Evolutionary conservation across 2,329 filamentous ascomycete genomes (phyloP).

Genomic region (Penicillium griseofulvum): DNA sequence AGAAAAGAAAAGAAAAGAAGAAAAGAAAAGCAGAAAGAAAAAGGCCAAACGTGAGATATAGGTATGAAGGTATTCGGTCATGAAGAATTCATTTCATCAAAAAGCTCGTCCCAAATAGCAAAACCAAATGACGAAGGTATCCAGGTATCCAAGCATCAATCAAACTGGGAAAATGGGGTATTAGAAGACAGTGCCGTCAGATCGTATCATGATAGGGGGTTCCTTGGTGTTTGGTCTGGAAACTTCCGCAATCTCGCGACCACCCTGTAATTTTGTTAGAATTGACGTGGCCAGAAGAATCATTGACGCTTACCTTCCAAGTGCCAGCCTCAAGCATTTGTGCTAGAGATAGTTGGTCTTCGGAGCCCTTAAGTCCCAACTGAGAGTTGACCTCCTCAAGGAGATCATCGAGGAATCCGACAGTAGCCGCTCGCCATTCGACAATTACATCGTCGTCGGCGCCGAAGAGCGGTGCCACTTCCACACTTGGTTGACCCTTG

Average conservation of each 20-base stretch:
- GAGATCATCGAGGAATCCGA: constrained; percentile 71
- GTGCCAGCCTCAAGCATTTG: constrained; percentile 94
- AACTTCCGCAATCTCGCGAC: constrained; percentile 92
- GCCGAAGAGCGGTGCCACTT: constrained; percentile 71
- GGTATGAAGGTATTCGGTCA: constrained; percentile 5
- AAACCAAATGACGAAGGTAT: neutral
- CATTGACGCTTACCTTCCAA: constrained; percentile 76
- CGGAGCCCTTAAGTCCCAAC: constrained; percentile 63
- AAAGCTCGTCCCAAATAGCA: constrained; percentile 21
- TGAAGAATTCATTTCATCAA: constrained; percentile 27
- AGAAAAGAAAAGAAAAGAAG: neutral
- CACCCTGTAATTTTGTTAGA: constrained; percentile 58
- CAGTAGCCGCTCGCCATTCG: constrained; percentile 73
- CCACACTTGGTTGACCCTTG: constrained; percentile 68
- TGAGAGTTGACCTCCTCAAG: constrained; percentile 66
- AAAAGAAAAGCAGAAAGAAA: constrained; percentile 2
- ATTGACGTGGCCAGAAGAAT: neutral
- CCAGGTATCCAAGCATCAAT: constrained; percentile 30
- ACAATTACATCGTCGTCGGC: constrained; percentile 75
- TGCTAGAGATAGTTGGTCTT: constrained; percentile 70
- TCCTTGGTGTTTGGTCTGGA: constrained; percentile 94
- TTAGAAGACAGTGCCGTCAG: constrained; percentile 94
- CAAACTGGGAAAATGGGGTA: constrained; percentile 23
- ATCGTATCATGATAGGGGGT: constrained; percentile 92
- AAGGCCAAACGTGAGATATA: constrained; percentile 5